Conservation (phyloP, 306 rosid genomes). For the Glycine soja region DNA sequence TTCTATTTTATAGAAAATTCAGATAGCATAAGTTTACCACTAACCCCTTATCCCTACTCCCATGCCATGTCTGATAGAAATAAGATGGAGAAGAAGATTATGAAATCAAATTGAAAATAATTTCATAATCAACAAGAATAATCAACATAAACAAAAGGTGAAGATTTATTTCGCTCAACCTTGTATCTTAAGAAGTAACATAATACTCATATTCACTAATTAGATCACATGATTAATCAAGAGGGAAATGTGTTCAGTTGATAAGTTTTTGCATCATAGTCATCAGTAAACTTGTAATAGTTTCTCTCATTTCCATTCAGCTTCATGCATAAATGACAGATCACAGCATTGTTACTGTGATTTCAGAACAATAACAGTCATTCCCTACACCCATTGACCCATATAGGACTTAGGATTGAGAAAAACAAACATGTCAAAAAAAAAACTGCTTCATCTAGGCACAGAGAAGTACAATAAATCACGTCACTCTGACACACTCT, state of each 20-base stretch:
- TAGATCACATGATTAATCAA: slow-evolving; percentile 24
- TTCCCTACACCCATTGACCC: neutral
- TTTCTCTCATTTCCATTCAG: slow-evolving; percentile 16
- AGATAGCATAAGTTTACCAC: slow-evolving; percentile 15
- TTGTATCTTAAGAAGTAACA: slow-evolving; percentile 25
- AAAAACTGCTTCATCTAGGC: slow-evolving; percentile 23
- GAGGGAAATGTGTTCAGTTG: neutral
- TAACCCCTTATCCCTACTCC: neutral
- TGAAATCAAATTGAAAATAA: slow-evolving; percentile 2
- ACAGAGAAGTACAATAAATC: slow-evolving; percentile 23
- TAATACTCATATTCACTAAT: slow-evolving; percentile 2
- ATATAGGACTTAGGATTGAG: slow-evolving; percentile 16
- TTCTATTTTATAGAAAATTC: slow-evolving; percentile 19
- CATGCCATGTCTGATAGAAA: slow-evolving; percentile 16
- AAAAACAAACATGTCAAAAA: neutral
- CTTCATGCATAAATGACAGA: slow-evolving; percentile 30
- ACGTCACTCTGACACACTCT: slow-evolving; percentile 31
- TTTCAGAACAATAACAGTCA: slow-evolving; percentile 2
- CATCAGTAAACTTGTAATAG: neutral
- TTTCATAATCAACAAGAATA: slow-evolving; percentile 28
- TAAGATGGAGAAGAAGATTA: slow-evolving; percentile 35
- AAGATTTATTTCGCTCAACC: slow-evolving; percentile 13
- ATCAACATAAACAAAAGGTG: slow-evolving; percentile 12
- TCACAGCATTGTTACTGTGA: slow-evolving; percentile 11
- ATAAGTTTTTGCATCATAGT: slow-evolving; percentile 26